Base-by-base conservation (phyloP, 768 basidiomycete genomes). In the Suillus brevipes region DNA sequence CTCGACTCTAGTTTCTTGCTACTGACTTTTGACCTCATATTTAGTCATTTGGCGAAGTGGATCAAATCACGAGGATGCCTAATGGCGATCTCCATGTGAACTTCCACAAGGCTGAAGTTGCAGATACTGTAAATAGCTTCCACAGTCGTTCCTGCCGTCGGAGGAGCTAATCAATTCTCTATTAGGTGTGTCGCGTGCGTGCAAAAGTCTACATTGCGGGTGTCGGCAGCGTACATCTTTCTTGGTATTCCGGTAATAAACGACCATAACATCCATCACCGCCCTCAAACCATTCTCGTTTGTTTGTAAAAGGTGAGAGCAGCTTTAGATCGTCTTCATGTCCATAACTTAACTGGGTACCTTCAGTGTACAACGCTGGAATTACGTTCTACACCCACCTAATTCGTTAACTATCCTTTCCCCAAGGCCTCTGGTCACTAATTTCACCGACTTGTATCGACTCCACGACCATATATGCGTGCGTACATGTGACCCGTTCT, bases 11-110 rank as follows among this genome's bases (percentile, higher is more conserved):
- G 18, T 42, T 59, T 31, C 25, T 42, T 13, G 28, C 16, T 20
- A 42, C 40, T 59, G 40, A 59, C 14, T 38, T 59, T 38, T 61
- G 36, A 59, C 71, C 31, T 37, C 60, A 47, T 42, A 20, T 28
- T 31, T 65, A 91, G 90, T 85, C 81, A 68, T 93, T 93, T 75
- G 91, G 91, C 49, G 90, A 91, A 77, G 76, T 93, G 13, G 87
- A 84, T 68, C 86, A 87, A 67, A 91, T 93, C 71, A 84, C 81
- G 43, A 81, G 90, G 60, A 85, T 89, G 82, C 87, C 88, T 59
- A 92, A 91, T 67, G 89, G 89, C 52, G 91, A 93, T 75, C 77
- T 92, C n/a, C 87, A 91, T 70, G 82, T 93, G 58, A 86, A 89
- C 70, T 93, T 92, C 71, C 83, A 85, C 56, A 86, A 84, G 61